Evolutionary conservation across 345 rosid genomes (phyloP).

Genomic region (Eucalyptus erythrocorys): DNA sequence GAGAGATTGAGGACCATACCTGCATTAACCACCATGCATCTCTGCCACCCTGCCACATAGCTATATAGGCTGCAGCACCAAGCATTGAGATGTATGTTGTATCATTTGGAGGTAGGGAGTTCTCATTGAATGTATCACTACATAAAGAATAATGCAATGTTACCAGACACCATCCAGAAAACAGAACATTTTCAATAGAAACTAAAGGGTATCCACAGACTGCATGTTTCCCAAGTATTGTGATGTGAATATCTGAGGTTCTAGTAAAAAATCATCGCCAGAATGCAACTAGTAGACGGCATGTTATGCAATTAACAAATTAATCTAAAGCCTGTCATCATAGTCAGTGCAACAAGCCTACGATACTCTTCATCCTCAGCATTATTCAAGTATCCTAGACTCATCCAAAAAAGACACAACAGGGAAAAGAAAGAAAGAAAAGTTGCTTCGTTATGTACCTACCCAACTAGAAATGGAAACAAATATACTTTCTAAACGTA

Average conservation of each 20-base stretch:
- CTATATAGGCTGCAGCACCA: constrained; percentile 83
- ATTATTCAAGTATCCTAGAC: neutral
- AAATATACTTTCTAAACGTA: neutral
- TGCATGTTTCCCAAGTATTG: neutral
- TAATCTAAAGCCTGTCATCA: neutral
- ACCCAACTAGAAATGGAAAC: neutral
- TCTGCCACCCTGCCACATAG: constrained; percentile 77
- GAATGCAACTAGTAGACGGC: neutral
- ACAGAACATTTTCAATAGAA: neutral
- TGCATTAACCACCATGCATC: constrained; percentile 97
- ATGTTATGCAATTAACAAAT: neutral
- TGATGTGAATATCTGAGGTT: neutral
- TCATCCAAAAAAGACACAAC: neutral
- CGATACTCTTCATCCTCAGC: neutral
- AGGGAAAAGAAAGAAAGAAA: neutral
- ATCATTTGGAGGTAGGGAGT: constrained; percentile 76
- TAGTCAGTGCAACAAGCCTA: neutral
- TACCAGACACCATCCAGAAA: neutral
- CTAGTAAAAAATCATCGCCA: neutral
- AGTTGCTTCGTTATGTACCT: neutral
- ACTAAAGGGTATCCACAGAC: neutral
- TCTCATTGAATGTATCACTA: constrained; percentile 95
- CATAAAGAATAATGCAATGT: constrained; percentile 4
- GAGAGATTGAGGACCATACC: constrained; percentile 24
- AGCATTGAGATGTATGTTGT: constrained; percentile 58